Conservation (phyloP, 108 stramenopile genomes). For the Seminavis robusta region DNA sequence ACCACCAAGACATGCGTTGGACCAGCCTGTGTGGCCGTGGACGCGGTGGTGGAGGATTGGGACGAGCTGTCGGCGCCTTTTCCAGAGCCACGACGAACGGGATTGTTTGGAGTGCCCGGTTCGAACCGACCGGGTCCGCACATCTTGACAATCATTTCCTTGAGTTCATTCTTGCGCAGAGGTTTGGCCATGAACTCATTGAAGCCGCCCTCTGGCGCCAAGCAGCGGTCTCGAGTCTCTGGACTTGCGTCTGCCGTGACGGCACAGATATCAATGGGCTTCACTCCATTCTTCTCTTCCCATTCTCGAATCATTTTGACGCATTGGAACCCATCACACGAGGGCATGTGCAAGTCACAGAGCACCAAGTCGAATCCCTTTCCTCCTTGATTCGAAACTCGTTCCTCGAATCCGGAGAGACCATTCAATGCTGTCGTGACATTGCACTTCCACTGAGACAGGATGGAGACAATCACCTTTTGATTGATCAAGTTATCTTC, state of each 20-base stretch:
- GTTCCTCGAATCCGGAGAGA: slow-evolving; percentile 5
- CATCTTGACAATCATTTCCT: slow-evolving; percentile 8
- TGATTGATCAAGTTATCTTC: slow-evolving; percentile 16
- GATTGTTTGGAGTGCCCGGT: no score
- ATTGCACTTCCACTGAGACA: slow-evolving; percentile 9
- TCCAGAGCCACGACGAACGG: no score
- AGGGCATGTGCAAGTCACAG: slow-evolving; percentile 7
- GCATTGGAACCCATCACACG: slow-evolving; percentile 10
- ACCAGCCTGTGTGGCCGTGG: no score
- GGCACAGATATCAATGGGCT: neutral
- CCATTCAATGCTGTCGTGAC: slow-evolving; percentile 11
- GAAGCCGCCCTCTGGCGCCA: slow-evolving; percentile 4
- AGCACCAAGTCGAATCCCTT: slow-evolving; percentile 2
- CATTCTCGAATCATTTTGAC: slow-evolving; percentile 8
- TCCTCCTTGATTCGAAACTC: neutral
- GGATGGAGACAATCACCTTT: slow-evolving; percentile 14
- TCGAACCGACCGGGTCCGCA: slow-evolving; percentile 2
- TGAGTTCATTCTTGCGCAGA: slow-evolving; percentile 3
- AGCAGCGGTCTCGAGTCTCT: slow-evolving; percentile 1
- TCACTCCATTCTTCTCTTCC: neutral
- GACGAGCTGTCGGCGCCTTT: neutral
- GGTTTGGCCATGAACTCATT: slow-evolving; percentile 10
- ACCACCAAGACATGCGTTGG: slow-evolving; percentile 7
- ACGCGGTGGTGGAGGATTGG: neutral
- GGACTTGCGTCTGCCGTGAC: slow-evolving; percentile 6